Conservation (phyloP, 2,329 filamentous ascomycete species). For the Grosmannia huntii region DNA sequence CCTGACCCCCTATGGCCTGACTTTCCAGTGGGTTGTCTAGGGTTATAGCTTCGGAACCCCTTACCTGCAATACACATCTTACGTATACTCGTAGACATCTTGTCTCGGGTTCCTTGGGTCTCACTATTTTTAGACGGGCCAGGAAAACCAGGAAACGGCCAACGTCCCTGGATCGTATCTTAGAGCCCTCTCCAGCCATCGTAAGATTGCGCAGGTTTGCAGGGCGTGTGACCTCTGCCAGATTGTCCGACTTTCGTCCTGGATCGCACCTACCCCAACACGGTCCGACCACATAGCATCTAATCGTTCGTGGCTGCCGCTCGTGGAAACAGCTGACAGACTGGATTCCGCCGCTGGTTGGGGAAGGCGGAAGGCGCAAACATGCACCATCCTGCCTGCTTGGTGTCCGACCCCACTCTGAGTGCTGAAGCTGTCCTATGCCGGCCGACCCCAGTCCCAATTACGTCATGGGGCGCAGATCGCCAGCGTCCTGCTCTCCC, state of each 20-base stretch:
- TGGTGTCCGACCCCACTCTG: neutral
- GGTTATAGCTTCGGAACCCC: too few relatives aligned
- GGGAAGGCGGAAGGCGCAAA: neutral
- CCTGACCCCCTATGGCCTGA: too few relatives aligned
- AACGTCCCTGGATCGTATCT: too few relatives aligned
- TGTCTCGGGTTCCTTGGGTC: too few relatives aligned
- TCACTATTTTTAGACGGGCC: too few relatives aligned
- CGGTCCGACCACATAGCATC: neutral
- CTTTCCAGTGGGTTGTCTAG: too few relatives aligned
- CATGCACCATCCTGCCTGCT: neutral
- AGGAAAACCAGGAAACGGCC: too few relatives aligned
- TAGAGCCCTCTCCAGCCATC: neutral
- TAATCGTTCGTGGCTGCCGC: neutral
- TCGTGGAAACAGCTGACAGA: neutral
- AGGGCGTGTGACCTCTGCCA: neutral
- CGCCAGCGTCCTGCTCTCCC: constrained; percentile 3
- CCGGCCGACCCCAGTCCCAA: neutral
- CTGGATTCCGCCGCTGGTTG: neutral
- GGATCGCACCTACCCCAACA: neutral
- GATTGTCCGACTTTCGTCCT: neutral
- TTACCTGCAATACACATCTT: too few relatives aligned
- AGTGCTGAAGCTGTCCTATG: neutral
- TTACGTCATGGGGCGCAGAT: constrained; percentile 11
- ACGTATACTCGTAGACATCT: too few relatives aligned
- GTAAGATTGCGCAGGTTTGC: neutral